phyloP scores from a whole-genome alignment of 345 rosid genomes.

The Sisymbrium irio region DNA sequence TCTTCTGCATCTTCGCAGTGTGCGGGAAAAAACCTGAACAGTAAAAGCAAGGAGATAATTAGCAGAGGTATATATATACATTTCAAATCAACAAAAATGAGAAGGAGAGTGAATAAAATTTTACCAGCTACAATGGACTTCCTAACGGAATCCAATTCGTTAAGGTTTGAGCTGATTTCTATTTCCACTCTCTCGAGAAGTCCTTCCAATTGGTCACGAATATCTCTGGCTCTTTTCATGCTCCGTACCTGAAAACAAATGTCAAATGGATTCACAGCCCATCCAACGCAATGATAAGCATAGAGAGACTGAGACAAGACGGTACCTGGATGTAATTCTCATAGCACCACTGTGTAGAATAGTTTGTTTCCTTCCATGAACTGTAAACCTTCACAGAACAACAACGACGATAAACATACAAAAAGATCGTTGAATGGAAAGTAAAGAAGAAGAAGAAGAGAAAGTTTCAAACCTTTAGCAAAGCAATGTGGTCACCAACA shows the following conservation, averaged over 20 bases:
- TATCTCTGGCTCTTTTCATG: constrained; percentile 96
- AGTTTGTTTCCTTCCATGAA: constrained; percentile 97
- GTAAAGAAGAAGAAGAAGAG: neutral
- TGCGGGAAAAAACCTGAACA: constrained; percentile 81
- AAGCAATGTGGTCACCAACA: constrained; percentile 91
- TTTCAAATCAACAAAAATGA: neutral
- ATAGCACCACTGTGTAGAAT: constrained; percentile 95
- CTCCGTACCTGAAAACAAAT: constrained; percentile 70
- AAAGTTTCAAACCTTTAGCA: constrained; percentile 65
- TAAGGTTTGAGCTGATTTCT: constrained; percentile 59
- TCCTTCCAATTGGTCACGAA: constrained; percentile 91
- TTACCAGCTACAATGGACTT: constrained; percentile 88
- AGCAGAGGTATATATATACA: constrained; percentile 1
- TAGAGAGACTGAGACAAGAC: constrained; percentile 19
- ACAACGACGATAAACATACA: constrained; percentile 19
- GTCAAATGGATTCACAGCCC: constrained; percentile 9
- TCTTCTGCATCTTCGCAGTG: constrained; percentile 85
- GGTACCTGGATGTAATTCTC: constrained; percentile 94
- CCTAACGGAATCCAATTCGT: constrained; percentile 68
- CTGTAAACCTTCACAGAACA: constrained; percentile 61
- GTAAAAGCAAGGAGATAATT: constrained; percentile 5
- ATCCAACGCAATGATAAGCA: neutral
- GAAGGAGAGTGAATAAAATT: neutral
- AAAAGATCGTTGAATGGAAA: neutral
- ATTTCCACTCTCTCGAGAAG: constrained; percentile 97